phyloP scores from a whole-genome alignment of 768 basidiomycete species.

The Rhizopogon vesiculosus region DNA sequence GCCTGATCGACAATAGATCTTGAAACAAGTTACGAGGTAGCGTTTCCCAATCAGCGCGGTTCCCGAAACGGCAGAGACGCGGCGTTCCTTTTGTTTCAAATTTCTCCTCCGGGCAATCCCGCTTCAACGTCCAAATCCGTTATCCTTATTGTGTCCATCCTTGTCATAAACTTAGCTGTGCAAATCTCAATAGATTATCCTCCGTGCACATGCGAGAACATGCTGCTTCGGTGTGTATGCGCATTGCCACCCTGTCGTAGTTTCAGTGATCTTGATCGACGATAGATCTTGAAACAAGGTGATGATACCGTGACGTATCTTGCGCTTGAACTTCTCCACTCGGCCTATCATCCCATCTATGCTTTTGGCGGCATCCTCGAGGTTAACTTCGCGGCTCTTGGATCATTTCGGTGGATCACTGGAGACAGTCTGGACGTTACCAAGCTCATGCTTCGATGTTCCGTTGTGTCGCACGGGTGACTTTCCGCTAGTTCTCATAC shows the following conservation, averaged over 20 bases:
- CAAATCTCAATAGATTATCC: too few relatives aligned
- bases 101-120: too few relatives aligned
- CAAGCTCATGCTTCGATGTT: slow-evolving; percentile 75
- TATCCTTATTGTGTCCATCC: too few relatives aligned
- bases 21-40: not conserved
- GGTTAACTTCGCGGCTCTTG: slow-evolving; percentile 30
- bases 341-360: slow-evolving; percentile 75
- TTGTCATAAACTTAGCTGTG: too few relatives aligned
- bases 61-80: too few relatives aligned
- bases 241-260: not conserved
- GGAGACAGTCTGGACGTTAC: slow-evolving; percentile 49
- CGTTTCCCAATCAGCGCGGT: too few relatives aligned
- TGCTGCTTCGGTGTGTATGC: not conserved
- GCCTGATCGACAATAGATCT: not conserved
- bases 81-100: too few relatives aligned
- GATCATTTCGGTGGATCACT: slow-evolving; percentile 54
- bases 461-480: slow-evolving; percentile 83
- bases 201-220: not conserved
- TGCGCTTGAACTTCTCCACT: slow-evolving; percentile 80
- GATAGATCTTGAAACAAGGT: not conserved
- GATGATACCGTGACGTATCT: slow-evolving; percentile 43
- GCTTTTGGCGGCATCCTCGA: slow-evolving; percentile 51
- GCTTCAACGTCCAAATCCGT: too few relatives aligned
- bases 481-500: slow-evolving; percentile 84
- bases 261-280: slow-evolving; percentile 5